Conservation (phyloP, 2,329 filamentous ascomycete species). For the Fusarium burgessii region DNA sequence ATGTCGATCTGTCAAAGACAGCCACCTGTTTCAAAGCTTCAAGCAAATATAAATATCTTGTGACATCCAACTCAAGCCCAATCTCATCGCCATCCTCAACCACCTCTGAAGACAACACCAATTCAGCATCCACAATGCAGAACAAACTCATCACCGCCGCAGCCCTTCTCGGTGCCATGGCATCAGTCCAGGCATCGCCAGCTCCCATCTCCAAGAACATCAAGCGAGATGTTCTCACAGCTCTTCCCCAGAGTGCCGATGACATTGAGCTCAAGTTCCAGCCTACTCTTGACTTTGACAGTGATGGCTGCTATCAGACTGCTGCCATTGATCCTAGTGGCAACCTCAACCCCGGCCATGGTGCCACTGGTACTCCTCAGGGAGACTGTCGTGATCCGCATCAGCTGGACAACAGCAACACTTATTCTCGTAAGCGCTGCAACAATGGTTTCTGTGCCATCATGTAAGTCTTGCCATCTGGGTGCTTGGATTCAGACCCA, state of each 20-base stretch:
- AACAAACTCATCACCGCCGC: constrained; percentile 28
- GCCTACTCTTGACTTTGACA: constrained; percentile 55
- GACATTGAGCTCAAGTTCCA: constrained; percentile 52
- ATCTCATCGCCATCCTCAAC: background rate
- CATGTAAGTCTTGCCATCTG: constrained; percentile 33
- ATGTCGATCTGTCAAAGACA: background rate
- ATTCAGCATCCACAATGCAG: constrained; percentile 21
- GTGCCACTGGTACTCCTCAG: constrained; percentile 46
- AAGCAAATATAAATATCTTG: constrained; percentile 4
- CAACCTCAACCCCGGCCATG: constrained; percentile 46
- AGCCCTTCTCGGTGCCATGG: constrained; percentile 34
- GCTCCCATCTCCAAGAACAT: constrained; percentile 8
- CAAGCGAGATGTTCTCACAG: constrained; percentile 46
- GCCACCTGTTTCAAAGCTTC: background rate
- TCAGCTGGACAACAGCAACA: constrained; percentile 50
- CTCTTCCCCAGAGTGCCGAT: constrained; percentile 51
- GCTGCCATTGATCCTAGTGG: constrained; percentile 58
- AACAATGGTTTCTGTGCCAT: constrained; percentile 51
- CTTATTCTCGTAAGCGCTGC: constrained; percentile 49
- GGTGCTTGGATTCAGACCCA: background rate
- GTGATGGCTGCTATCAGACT: constrained; percentile 59
- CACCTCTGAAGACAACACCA: background rate
- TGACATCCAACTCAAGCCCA: background rate
- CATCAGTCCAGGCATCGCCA: constrained; percentile 34
- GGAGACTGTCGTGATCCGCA: constrained; percentile 48